Evolutionary conservation across 148 eudicot species (phyloP).

Genomic region (Fagopyrum tataricum): DNA sequence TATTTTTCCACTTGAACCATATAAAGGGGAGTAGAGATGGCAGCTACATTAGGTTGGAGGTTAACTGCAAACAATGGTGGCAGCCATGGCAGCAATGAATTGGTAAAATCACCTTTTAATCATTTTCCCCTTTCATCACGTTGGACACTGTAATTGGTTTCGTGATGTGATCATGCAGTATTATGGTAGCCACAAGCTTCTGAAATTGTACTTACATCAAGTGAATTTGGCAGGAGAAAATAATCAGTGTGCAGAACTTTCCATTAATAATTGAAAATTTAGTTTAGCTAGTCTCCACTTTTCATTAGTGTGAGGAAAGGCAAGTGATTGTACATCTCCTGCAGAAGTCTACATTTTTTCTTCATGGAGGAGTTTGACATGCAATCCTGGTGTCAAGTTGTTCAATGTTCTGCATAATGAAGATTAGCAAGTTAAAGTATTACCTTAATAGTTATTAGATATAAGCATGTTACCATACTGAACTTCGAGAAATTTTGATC

Average conservation of each 20-base stretch:
- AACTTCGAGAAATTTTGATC: not conserved
- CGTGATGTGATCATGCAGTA: slow-evolving; percentile 13
- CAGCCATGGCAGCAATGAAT: slow-evolving; percentile 46
- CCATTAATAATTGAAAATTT: not conserved
- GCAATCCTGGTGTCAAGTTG: not conserved
- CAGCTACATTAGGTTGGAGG: slow-evolving; percentile 69
- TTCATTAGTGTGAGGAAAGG: not conserved
- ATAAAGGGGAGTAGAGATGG: slow-evolving; percentile 38
- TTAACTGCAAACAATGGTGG: slow-evolving; percentile 61
- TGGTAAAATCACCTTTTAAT: slow-evolving; percentile 35
- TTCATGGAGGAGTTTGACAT: not conserved
- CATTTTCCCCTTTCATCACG: not conserved
- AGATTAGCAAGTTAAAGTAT: not conserved
- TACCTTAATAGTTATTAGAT: not conserved
- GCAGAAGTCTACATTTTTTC: not conserved
- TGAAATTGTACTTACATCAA: not conserved
- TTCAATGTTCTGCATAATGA: not conserved
- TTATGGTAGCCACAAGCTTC: not conserved
- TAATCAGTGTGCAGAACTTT: not conserved
- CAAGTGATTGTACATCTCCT: not conserved
- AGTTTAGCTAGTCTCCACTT: not conserved
- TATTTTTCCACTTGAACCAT: slow-evolving; percentile 4
- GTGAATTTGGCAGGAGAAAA: not conserved
- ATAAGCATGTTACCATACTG: not conserved
- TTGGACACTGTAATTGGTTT: not conserved